A percentile compares a stretch with the other conserved stretches of the same genome.
Evolutionary conservation across 805 yeast species (phyloP).

Genomic region (Ogataea corticis): DNA sequence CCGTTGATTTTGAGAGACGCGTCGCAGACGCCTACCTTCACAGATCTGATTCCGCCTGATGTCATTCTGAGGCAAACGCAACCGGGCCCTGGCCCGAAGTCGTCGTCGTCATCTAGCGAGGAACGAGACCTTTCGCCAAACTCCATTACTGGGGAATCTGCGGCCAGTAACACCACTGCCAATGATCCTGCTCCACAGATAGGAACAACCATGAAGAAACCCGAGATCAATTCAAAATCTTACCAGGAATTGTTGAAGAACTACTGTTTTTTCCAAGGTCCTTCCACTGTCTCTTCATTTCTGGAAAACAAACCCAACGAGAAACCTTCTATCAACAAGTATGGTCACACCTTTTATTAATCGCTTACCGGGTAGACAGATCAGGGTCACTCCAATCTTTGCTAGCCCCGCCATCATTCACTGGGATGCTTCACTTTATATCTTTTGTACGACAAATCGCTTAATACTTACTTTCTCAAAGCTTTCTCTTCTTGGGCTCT

Average conservation of each 20-base stretch:
- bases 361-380: not conserved
- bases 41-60: slow-evolving; percentile 19
- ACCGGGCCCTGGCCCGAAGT: not conserved
- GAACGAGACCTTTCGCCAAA: slow-evolving; percentile 12
- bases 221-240: slow-evolving; percentile 48
- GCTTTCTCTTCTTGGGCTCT: slow-evolving; percentile 28
- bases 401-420: not conserved
- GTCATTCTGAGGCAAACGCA: slow-evolving; percentile 9
- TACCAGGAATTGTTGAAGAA: slow-evolving; percentile 58
- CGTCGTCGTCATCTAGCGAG: slow-evolving; percentile 1
- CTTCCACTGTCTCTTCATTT: slow-evolving; percentile 35
- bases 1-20: slow-evolving; percentile 24
- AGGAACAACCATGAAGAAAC: slow-evolving; percentile 23
- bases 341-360: slow-evolving; percentile 28
- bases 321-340: slow-evolving; percentile 15
- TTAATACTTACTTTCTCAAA: slow-evolving; percentile 10
- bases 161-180: slow-evolving; percentile 1
- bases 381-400: not conserved
- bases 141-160: not conserved
- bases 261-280: slow-evolving; percentile 58
- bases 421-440: not conserved
- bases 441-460: slow-evolving; percentile 10
- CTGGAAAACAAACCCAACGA: slow-evolving; percentile 23
- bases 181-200: not conserved
- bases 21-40: slow-evolving; percentile 21